Conservation (phyloP, 192 early-diverging fungal genomes). For the Mortierella alpina region DNA sequence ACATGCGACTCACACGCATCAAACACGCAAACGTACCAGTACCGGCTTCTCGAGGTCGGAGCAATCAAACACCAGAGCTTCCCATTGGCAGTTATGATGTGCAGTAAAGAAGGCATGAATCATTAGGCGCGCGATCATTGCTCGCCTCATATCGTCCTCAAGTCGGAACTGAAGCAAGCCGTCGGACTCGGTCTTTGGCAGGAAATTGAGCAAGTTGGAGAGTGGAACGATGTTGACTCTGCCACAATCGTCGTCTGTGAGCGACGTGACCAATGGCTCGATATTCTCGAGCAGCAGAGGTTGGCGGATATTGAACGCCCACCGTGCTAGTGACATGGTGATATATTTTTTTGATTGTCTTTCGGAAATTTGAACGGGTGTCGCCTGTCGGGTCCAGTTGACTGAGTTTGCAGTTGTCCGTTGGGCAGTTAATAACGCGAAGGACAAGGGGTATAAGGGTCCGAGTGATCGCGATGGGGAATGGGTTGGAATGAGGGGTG, state of each 20-base stretch:
- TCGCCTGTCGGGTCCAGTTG: no score
- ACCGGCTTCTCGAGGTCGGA: conserved; percentile 17
- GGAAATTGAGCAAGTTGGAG: conserved; percentile 45
- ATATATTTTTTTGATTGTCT: background rate
- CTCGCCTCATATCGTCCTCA: conserved; percentile 47
- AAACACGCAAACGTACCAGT: conserved; percentile 25
- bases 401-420: background rate
- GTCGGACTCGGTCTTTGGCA: conserved; percentile 33
- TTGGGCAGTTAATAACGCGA: background rate
- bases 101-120: conserved; percentile 43
- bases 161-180: conserved; percentile 17
- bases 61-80: conserved; percentile 29
- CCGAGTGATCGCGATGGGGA: background rate
- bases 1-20: background rate
- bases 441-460: background rate
- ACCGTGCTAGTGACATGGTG: conserved; percentile 42
- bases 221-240: conserved; percentile 31
- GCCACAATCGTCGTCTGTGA: conserved; percentile 23
- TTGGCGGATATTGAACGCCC: conserved; percentile 53
- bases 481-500: no score
- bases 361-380: no score
- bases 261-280: conserved; percentile 31
- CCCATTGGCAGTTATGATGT: conserved; percentile 39
- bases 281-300: conserved; percentile 45
- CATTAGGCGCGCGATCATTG: conserved; percentile 38